These are phyloP conservation scores for Rhamnella rubrinervis DNA, from an alignment of 331 rosid species.

Conservation along the genomic window DNA sequence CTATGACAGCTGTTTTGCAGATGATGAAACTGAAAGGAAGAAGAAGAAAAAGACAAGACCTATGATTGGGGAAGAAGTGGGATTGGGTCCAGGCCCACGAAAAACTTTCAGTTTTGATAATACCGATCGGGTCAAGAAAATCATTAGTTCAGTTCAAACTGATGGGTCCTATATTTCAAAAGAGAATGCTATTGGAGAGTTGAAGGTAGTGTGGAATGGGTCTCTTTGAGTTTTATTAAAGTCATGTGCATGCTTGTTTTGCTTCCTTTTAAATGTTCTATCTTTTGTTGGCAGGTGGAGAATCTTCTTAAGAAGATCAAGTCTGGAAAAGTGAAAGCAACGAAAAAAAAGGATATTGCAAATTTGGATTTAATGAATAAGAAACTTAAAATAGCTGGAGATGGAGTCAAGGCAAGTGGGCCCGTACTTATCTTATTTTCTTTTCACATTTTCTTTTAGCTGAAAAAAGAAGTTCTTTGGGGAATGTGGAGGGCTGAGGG, in stretches of 20 bases:
- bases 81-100: constrained; percentile 40
- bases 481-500: neutral
- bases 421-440: constrained; percentile 19
- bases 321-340: constrained; percentile 53
- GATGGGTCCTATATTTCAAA: constrained; percentile 61
- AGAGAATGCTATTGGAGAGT: constrained; percentile 46
- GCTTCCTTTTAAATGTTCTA: constrained; percentile 8
- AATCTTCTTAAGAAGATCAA: constrained; percentile 52
- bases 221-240: neutral
- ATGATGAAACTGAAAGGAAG: constrained; percentile 65
- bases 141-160: constrained; percentile 36
- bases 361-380: constrained; percentile 54
- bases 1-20: constrained; percentile 30
- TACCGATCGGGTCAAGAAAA: constrained; percentile 57
- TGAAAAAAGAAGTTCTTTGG: neutral
- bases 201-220: constrained; percentile 53
- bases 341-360: constrained; percentile 54
- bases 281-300: constrained; percentile 61
- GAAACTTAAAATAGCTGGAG: constrained; percentile 83
- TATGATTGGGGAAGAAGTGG: constrained; percentile 39
- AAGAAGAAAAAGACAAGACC: constrained; percentile 65
- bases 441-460: neutral
- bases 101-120: constrained; percentile 48
- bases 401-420: constrained; percentile 67
- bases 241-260: too few relatives aligned